Evolutionary conservation across 2,329 filamentous ascomycete genomes (phyloP).

Genomic region (Cytospora chrysosperma): DNA sequence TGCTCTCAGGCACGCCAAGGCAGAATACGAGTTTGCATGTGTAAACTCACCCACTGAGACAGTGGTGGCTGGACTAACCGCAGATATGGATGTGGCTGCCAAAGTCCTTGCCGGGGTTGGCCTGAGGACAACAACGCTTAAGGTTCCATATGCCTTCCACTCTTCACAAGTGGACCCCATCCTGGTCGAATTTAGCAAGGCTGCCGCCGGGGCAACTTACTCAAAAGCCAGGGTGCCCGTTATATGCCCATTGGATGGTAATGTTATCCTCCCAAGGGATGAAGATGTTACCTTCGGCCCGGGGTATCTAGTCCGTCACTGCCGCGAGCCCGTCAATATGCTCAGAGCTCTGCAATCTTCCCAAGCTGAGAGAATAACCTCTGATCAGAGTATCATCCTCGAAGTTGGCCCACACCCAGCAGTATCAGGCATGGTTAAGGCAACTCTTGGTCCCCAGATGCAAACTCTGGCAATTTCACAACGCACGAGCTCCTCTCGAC

Average conservation of each 20-base stretch:
- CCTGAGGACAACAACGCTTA: constrained; percentile 45
- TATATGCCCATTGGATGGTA: constrained; percentile 66
- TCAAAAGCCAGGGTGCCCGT: constrained; percentile 53
- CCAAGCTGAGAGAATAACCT: constrained; percentile 54
- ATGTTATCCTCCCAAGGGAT: constrained; percentile 50
- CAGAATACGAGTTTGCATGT: constrained; percentile 59
- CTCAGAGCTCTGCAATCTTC: constrained; percentile 59
- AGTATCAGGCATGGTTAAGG: constrained; percentile 66
- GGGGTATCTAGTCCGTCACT: constrained; percentile 62
- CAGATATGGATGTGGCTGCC: constrained; percentile 45
- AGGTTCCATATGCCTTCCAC: constrained; percentile 54
- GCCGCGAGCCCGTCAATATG: constrained; percentile 69
- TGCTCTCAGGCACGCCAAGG: constrained; percentile 43
- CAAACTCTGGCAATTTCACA: constrained; percentile 58
- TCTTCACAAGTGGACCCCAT: constrained; percentile 54
- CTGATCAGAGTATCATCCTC: constrained; percentile 66
- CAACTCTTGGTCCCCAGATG: constrained; percentile 54
- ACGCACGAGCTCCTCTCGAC: constrained; percentile 43
- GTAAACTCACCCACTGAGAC: constrained; percentile 74
- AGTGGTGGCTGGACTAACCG: constrained; percentile 57
- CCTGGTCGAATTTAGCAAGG: constrained; percentile 54
- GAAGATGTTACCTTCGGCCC: constrained; percentile 50
- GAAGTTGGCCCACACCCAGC: constrained; percentile 75
- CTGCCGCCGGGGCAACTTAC: constrained; percentile 40
- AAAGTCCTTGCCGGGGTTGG: constrained; percentile 32